Evolutionary conservation across 345 rosid species (phyloP), one percentile per base, ranked within the genome.

Genomic region (Arabis hirsuta): DNA sequence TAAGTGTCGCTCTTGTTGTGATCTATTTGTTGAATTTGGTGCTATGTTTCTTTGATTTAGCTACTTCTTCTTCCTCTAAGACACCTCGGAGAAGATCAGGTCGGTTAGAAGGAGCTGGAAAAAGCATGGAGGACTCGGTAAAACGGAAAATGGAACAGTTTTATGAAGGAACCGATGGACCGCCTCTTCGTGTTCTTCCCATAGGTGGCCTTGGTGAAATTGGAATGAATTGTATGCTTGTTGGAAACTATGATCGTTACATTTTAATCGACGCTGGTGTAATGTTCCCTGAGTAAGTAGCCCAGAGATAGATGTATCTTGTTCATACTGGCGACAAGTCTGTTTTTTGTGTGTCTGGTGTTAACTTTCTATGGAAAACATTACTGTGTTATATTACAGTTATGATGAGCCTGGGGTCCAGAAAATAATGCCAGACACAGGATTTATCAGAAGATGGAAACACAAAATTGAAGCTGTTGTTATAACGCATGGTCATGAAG

Each of bases 181-280:
- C 99, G 12, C 99, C 99, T 1, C 87, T 95, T 19, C 97, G 99
- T 59, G 81, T 91, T 47, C 87, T 95, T 79, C 99, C 99, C 4
- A 90, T 95, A 46, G 99, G 99, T 29, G 99, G 99, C 7, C 86
- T 95, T 54, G 99, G 99, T 69, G 99, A 91, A 83, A 95, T 91
- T 68, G 99, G 99, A 70, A 95, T 95, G 99, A 95, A 95, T 63
- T 95, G 99, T 82, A 95, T 95, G 99, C 97, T 95, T 74, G 97
- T 95, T 67, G 99, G 99, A 64, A 83, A 95, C 73, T 82, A 78
- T 67, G 99, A 95, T 77, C 93, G 97, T 39, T 95, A 95, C 79
- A 90, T 95, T 66, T 73, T 95, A 59, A 88, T 95, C 29, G 99
- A 95, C 68, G 96, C 96, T 2, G 97, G 99, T 72, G 82, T 95